Percentiles rank a stretch among this genome's conserved stretches.
phyloP scores from a whole-genome alignment of 768 basidiomycete species.

The Sistotremastrum suecicum region DNA sequence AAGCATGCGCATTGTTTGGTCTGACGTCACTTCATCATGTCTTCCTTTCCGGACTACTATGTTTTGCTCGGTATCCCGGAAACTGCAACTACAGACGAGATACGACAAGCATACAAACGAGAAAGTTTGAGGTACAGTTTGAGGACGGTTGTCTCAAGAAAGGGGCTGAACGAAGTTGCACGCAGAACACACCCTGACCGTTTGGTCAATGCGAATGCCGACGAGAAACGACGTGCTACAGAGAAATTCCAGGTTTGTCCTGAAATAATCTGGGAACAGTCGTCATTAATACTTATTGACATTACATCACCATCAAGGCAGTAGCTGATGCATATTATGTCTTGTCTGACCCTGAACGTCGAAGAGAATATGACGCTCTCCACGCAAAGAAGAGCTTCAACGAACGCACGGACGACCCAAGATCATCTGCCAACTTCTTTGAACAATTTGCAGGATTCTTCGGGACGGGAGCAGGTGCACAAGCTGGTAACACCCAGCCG shows the following conservation, averaged over 20 bases:
- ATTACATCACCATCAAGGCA: conserved; percentile 28
- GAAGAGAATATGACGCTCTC: conserved; percentile 57
- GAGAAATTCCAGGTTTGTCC: conserved; percentile 65
- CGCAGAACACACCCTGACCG: conserved; percentile 82
- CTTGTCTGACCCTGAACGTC: conserved; percentile 62
- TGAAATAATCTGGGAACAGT: too few species aligned
- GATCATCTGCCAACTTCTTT: conserved; percentile 64
- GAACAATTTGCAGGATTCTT: conserved; percentile 64
- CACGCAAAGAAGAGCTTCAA: conserved; percentile 38
- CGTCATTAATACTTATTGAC: conserved; percentile 1
- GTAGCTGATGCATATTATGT: conserved; percentile 94
- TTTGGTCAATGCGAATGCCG: conserved; percentile 49
- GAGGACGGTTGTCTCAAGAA: neutral
- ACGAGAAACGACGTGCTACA: conserved; percentile 63
- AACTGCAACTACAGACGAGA: conserved; percentile 52
- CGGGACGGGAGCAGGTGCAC: conserved; percentile 21
- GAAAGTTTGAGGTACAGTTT: conserved; percentile 51
- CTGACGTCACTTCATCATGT: conserved; percentile 29
- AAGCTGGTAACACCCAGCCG: conserved; percentile 18
- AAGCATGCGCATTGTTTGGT: too few species aligned
- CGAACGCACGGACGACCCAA: conserved; percentile 47
- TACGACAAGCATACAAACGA: conserved; percentile 65
- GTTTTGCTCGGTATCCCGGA: conserved; percentile 38
- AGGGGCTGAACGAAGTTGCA: neutral
- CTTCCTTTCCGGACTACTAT: conserved; percentile 73